phyloP scores from a whole-genome alignment of 129 eudicot genomes.

The Rutidosis leptorrhynchoides region DNA sequence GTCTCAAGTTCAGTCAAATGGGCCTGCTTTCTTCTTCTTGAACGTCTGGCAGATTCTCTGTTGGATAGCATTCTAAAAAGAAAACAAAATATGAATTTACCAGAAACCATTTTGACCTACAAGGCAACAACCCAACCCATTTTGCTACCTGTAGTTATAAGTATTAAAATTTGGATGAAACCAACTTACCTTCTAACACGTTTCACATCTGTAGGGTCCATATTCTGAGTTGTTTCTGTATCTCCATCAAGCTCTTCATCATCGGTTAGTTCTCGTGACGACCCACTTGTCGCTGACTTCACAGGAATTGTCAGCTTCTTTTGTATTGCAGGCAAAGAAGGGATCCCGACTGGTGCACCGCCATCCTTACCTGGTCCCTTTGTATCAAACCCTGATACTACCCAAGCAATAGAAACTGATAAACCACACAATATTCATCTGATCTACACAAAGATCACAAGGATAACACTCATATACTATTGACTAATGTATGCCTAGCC shows the following conservation, averaged over 20 bases:
- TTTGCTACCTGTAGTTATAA: constrained; percentile 6
- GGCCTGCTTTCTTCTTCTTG: constrained; percentile 94
- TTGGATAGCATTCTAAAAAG: constrained; percentile 88
- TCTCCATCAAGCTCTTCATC: constrained; percentile 93
- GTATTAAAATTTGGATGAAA: constrained; percentile 1
- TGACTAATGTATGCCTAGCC: not conserved
- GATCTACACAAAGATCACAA: not conserved
- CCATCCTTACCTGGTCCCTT: constrained; percentile 59
- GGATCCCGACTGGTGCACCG: constrained; percentile 51
- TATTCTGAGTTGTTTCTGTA: constrained; percentile 60
- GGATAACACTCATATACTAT: not conserved
- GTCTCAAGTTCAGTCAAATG: constrained; percentile 98
- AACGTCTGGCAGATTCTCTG: constrained; percentile 96
- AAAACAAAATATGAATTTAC: not conserved
- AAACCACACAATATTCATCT: not conserved
- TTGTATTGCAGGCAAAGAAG: constrained; percentile 62
- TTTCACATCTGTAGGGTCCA: constrained; percentile 87
- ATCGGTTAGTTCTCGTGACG: constrained; percentile 87
- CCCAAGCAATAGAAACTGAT: constrained; percentile 14
- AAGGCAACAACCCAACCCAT: not conserved
- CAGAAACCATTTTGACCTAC: not conserved
- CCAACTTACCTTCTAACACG: constrained; percentile 82
- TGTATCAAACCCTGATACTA: constrained; percentile 43
- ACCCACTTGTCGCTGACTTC: constrained; percentile 87
- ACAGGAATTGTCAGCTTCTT: constrained; percentile 67